Evolutionary conservation across 306 rosid genomes (phyloP), one percentile per base, ranked within the genome.

Genomic region (Calophaca sinica): DNA sequence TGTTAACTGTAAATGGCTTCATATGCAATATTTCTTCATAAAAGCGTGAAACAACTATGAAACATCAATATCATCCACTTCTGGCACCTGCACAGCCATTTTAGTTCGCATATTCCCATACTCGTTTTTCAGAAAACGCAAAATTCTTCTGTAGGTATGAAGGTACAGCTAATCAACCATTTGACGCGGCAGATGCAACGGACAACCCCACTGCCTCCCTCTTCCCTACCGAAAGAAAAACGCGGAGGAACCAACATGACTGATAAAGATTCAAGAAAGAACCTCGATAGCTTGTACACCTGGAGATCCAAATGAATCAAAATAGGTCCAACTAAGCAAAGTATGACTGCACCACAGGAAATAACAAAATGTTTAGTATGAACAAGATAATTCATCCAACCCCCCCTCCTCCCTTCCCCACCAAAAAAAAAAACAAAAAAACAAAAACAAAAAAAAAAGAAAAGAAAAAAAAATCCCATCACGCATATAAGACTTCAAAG

Each of bases 261-360:
- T 11, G 9, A 61, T 12, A 10, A 45, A 6, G 42, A 13, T 36
- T 49, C 76, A 58, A 45, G 49, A 28, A 48, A 55, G 61, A 55
- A 46, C 62, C 62, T 59, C 72, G 26, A 20, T 20, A 51, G 57
- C 39, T 50, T 8, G 68, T 45, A 42, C 42, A 41, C 9, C 51
- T 28, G 57, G 46, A 48, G 49, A 7, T 51, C 64, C 83, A 53
- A 38, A 77, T 35, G 74, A 68, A 54, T 45, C 62, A 72, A 82
- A 60, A 46, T 68, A 33, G 20, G 32, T 44, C 60, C 70, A 33
- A 62, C 62, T 26, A 41, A 36, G 73, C 48, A 45, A 78, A 36
- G 42, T 11, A 68, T 62, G 64, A 53, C 83, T 68, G 78, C 80
- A 79, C 45, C 74, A 52, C 14, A 48, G 29, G 53, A 60, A 79